Evolutionary conservation across 2,329 filamentous ascomycete species (phyloP), one percentile per base, ranked within the genome.

Genomic region (Paecilomyces niveus): DNA sequence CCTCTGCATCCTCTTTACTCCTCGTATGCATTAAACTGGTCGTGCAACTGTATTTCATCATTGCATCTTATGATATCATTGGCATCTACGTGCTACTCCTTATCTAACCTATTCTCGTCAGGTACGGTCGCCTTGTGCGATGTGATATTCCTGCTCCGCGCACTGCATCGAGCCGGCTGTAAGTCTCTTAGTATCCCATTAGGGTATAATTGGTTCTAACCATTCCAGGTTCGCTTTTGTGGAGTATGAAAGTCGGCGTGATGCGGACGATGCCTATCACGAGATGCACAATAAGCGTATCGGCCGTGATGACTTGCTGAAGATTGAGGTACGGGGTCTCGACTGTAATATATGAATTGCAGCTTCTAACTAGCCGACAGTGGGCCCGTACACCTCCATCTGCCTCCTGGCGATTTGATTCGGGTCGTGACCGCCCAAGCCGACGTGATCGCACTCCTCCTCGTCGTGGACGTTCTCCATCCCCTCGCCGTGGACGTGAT

Each of bases 201-300:
- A 63, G 67, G 13, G 45, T 58, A 52, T 59, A 72, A 72, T 67
- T 68, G 67, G 71, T 64, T 59, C 68, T 70, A 68, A 77, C 63
- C 64, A 87, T 21, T 24, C 45, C 63, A 87, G 94, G 67, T 99
- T 99, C 76, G 94, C 94, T 39, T 99, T 99, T 75, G 94, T 99
- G 64, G 94, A 99, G 79, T 99, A 99, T 77, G 94, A 99, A 81
- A 95, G 92, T 76, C 90, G 93, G 69, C 92, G 94, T 68, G 94
- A 99, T 82, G 92, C 94, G 64, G 94, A 99, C 76, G 94, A 99
- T 80, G 94, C 94, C 54, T 99, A 99, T 75, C 91, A 99, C 76
- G 94, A 99, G 80, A 99, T 99, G 94, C 94, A 99, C 74, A 97
- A 97, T 82, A 97, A 97, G 85, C 91, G 93, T 66, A 92, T 99